These are phyloP conservation scores for Metschnikowia baotianmanensis DNA, from an alignment of 805 yeast species.

Conservation along the genomic window DNA sequence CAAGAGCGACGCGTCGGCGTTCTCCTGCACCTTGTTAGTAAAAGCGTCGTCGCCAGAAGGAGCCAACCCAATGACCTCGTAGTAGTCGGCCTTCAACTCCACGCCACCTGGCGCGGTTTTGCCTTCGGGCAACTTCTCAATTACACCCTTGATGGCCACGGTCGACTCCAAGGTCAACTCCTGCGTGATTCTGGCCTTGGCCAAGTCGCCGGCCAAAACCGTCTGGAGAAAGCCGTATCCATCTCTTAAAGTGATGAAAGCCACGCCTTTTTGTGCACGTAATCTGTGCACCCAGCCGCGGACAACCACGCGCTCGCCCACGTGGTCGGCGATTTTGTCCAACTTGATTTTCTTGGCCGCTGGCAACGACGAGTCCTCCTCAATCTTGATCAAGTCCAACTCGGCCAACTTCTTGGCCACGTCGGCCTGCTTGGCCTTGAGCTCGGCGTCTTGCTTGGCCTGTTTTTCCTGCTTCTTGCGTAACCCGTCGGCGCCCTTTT, in stretches of 20 bases:
- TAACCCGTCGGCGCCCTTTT: conserved; percentile 90
- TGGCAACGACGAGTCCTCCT: conserved; percentile 73
- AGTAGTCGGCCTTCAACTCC: conserved; percentile 88
- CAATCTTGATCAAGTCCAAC: conserved; percentile 65
- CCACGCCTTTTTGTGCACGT: conserved; percentile 88
- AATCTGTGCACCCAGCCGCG: conserved; percentile 97
- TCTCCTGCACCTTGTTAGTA: conserved; percentile 91
- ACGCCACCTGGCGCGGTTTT: conserved; percentile 97
- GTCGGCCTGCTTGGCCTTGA: conserved; percentile 54
- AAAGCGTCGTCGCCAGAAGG: conserved; percentile 96
- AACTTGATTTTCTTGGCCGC: conserved; percentile 68
- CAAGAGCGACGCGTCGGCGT: conserved; percentile 87
- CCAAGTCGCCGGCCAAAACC: conserved; percentile 86
- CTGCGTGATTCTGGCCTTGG: conserved; percentile 81
- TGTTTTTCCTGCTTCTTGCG: conserved; percentile 77
- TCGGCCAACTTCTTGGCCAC: conserved; percentile 75
- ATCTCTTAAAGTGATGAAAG: conserved; percentile 89
- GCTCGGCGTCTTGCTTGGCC: conserved; percentile 57
- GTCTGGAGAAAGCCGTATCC: conserved; percentile 91
- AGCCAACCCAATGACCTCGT: conserved; percentile 86
- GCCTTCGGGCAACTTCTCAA: conserved; percentile 88
- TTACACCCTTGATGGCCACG: conserved; percentile 72
- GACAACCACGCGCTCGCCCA: conserved; percentile 71
- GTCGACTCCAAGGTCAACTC: conserved; percentile 89
- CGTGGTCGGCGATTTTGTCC: conserved; percentile 46